These are phyloP conservation scores for Keithomyces neogunnii DNA, from an alignment of 2,329 filamentous ascomycete genomes.

Conservation along the genomic window DNA sequence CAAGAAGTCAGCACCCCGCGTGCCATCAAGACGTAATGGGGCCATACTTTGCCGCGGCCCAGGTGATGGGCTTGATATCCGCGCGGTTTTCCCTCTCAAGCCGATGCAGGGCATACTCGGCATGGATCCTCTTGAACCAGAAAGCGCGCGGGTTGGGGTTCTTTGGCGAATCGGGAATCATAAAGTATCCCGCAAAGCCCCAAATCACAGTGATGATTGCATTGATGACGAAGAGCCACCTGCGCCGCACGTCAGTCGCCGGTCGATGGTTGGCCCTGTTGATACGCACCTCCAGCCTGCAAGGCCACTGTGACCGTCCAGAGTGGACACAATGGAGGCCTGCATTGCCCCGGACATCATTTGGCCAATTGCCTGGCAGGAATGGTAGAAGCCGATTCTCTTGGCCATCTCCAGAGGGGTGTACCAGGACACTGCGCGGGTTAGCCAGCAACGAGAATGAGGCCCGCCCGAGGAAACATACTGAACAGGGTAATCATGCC, in stretches of 20 bases:
- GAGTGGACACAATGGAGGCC: conserved; percentile 28
- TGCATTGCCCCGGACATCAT: conserved; percentile 37
- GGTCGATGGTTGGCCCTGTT: neutral
- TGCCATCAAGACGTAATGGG: neutral
- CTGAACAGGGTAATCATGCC: conserved; percentile 27
- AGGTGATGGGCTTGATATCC: conserved; percentile 17
- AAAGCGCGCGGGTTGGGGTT: conserved; percentile 16
- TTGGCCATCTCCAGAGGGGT: conserved; percentile 30
- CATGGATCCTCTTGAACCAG: conserved; percentile 21
- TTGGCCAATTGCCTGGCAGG: conserved; percentile 28
- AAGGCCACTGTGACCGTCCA: conserved; percentile 27
- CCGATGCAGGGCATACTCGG: conserved; percentile 17
- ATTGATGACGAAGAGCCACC: conserved; percentile 37
- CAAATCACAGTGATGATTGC: conserved; percentile 26
- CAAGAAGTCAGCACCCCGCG: neutral
- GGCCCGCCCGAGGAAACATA: neutral
- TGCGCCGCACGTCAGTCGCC: neutral
- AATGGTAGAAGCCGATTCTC: conserved; percentile 32
- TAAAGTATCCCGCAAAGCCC: conserved; percentile 22
- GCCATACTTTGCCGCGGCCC: conserved; percentile 14
- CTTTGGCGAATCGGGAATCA: conserved; percentile 26
- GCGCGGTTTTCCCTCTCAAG: conserved; percentile 15
- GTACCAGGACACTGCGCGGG: conserved; percentile 27
- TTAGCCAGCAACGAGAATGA: neutral
- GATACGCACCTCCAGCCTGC: conserved; percentile 29